phyloP scores from a whole-genome alignment of 2,329 filamentous ascomycete species.

The Plectosphaerella sp. region DNA sequence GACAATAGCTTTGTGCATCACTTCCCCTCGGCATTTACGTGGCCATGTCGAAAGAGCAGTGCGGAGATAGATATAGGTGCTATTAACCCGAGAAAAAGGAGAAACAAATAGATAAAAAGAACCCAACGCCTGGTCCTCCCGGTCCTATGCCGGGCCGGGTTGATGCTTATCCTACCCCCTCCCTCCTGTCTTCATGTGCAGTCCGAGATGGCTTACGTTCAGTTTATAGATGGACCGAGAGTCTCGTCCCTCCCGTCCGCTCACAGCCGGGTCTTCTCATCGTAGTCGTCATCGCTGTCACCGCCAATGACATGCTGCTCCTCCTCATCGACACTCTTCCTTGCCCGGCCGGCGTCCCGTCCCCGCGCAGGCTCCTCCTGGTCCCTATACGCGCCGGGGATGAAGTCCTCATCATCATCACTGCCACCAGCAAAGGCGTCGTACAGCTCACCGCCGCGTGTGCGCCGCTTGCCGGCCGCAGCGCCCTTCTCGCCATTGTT shows the following conservation, averaged over 20 bases:
- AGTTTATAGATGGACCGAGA: constrained; percentile 3
- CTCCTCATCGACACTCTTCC: constrained; percentile 26
- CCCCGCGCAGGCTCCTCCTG: constrained; percentile 8
- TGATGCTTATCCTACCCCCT: neutral
- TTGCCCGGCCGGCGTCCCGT: constrained; percentile 11
- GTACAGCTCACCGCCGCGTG: constrained; percentile 83
- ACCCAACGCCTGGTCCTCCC: too few species aligned
- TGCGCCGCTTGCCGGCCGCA: constrained; percentile 41
- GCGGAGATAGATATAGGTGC: too few species aligned
- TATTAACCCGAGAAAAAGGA: neutral
- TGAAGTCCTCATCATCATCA: constrained; percentile 63
- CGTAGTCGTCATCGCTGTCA: constrained; percentile 34
- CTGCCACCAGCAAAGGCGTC: constrained; percentile 93
- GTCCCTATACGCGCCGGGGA: constrained; percentile 33
- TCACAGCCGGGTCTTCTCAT: constrained; percentile 17
- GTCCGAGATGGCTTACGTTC: neutral
- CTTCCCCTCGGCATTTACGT: too few species aligned
- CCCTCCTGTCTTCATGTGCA: neutral
- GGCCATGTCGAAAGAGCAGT: too few species aligned
- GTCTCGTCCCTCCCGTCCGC: constrained; percentile 9
- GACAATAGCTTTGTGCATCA: too few species aligned
- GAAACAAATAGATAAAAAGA: constrained; percentile 1
- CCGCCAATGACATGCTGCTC: constrained; percentile 49
- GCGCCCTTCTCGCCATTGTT: constrained; percentile 40
- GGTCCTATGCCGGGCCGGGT: too few species aligned